Evolutionary conservation across 1,284 basidiomycete genomes (phyloP), one percentile per base, ranked within the genome.

Genomic region (Somion occarium): DNA sequence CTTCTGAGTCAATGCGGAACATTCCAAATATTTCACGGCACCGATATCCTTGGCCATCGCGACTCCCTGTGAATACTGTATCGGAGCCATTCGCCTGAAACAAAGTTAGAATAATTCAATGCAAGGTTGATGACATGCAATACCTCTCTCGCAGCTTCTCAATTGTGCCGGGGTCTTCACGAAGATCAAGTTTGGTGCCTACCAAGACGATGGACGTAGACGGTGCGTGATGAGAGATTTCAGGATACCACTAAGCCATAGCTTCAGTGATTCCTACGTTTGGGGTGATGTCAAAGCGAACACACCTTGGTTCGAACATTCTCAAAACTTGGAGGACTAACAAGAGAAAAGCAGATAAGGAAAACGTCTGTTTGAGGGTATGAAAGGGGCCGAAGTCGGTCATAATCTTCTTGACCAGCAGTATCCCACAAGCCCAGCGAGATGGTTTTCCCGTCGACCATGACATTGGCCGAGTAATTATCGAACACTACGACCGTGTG

Each of bases 321-420:
- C 75, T 99, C 97, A 68, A 94, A 99, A 71, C 89, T 93, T 22
- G 97, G 93, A 26, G 97, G 97, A 62, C 91, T 94, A 65, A 98
- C 95, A 57, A 98, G 82, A 44, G 93, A 97, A 79, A 99, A 99
- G 71, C 97, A 99, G 69, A 99, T 94, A 67, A 99, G 79, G 77
- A 99, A 99, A 37, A 99, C 94, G 69, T 99, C 97, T 48, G 97
- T 99, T 73, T 99, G 97, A 5, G 97, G 97, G 74, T 99, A 99
- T 56, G 93, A 96, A 58, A 99, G 81, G 49, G 97, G 97, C 61
- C 97, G 89, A 63, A 99, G 88, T 52, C 97, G 91, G 72, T 99
- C 97, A 70, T 95, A 96, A 76, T 98, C 94, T 70, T 98, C 95
- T 74, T 98, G 95, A 62, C 95, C 95, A 46, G 95, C 95, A n/a